Base-by-base conservation (phyloP, 1,139 yeast species). In the Meyerozyma guilliermondii region DNA sequence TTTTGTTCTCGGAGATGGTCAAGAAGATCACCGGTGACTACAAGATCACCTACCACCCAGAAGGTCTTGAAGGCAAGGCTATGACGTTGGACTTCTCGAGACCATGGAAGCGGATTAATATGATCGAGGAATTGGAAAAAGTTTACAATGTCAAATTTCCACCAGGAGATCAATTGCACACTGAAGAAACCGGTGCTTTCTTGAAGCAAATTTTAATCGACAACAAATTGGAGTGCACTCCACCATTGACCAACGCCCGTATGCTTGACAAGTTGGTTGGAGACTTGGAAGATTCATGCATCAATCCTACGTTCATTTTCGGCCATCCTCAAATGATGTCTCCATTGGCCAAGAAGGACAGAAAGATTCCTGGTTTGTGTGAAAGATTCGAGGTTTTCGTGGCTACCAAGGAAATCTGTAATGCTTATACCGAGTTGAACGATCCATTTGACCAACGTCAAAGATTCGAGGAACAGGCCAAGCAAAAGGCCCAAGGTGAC, bases 311-410 rank as follows among this genome's bases (percentile, higher is more conserved):
- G 39, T 92, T 92, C 69, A 87, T 92, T 68, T 91, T 88, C 60
- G 98, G 98, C 53, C 98, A 92, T 68, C 98, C 98, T 49, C 97
- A 92, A 74, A 88, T 92, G 95, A 92, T 92, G 98, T 92, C 98
- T 48, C 98, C 98, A 52, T 79, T 92, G 68, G 98, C 98, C 63
- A 92, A 92, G 76, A 87, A 87, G 73, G 89, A 92, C 66, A 85
- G 98, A 70, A 77, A 83, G 43, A 77, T 79, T 53, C 95, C 96
- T 45, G 98, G 98, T 58, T 75, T 92, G 60, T 89, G 98, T 79
- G 98, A 92, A 74, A 83, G 98, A 69, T 92, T 92, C 68, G 98
- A 92, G 74, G 97, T 92, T 48, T 92, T 92, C 60, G 98, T 92
- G 52, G 98, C 96, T 47, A 92, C 98, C 54, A 92, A 92, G 79